Conservation (phyloP, 2,329 filamentous ascomycete genomes). For the Alternaria solani region DNA sequence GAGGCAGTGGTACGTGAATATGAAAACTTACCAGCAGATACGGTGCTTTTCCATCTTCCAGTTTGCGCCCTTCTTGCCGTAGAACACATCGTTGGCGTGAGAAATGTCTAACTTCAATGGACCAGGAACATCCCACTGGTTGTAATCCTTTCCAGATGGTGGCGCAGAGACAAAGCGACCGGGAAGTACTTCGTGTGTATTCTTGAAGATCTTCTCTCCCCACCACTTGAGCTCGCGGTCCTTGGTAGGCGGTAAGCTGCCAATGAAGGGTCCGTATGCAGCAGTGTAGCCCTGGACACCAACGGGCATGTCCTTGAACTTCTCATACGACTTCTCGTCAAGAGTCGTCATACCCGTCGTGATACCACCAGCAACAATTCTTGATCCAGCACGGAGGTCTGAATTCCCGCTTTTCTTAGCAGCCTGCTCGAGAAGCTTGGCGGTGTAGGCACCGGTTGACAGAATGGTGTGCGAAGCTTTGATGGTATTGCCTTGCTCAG, state of each 20-base stretch:
- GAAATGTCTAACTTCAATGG: slow-evolving; percentile 66
- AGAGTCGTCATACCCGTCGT: slow-evolving; percentile 59
- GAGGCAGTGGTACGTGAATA: rapidly evolving
- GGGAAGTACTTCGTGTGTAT: slow-evolving; percentile 50
- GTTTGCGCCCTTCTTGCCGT: slow-evolving; percentile 62
- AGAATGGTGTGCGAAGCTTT: slow-evolving; percentile 45
- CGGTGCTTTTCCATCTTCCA: slow-evolving; percentile 70
- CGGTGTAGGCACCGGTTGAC: slow-evolving; percentile 55
- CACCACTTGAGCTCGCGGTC: slow-evolving; percentile 48
- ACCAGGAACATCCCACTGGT: slow-evolving; percentile 68
- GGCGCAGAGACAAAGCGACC: slow-evolving; percentile 66
- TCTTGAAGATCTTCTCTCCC: slow-evolving; percentile 48
- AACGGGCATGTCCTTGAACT: slow-evolving; percentile 46
- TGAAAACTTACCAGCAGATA: slow-evolving; percentile 68
- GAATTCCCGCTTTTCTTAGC: slow-evolving; percentile 56
- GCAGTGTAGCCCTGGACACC: slow-evolving; percentile 44
- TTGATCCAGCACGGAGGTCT: slow-evolving; percentile 61
- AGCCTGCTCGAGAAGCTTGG: slow-evolving; percentile 58
- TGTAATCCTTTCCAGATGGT: slow-evolving; percentile 64
- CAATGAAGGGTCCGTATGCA: slow-evolving; percentile 42
- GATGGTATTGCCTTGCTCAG: slow-evolving; percentile 43
- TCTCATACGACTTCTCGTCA: slow-evolving; percentile 38
- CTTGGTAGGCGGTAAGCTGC: slow-evolving; percentile 43
- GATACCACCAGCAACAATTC: slow-evolving; percentile 66
- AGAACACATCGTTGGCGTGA: slow-evolving; percentile 66